Evolutionary conservation across 2,329 filamentous ascomycete genomes (phyloP), one percentile per base, ranked within the genome.

Genomic region (Chalaropsis ovoidea): DNA sequence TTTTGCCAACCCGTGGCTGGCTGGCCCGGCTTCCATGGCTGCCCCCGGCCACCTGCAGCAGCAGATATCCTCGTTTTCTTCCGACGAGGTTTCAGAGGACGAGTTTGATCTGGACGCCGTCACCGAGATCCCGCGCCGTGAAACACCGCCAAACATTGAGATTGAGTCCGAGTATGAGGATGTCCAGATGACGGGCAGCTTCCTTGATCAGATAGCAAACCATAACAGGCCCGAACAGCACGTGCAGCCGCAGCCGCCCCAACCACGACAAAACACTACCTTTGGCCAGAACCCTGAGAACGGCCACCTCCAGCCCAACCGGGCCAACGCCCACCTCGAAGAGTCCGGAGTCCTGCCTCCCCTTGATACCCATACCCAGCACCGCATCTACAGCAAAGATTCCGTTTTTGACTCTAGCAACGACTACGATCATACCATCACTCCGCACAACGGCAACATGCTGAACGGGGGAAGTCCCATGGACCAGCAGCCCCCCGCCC

Each of bases 1-100:
- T 64, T 81, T 89, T 67, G 75, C 76, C 13, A 88, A 94, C 73
- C 77, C 82, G 0, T 97, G 93, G 93, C 79, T 95, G n/a, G 71
- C 71, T 0, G 75, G 73, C 2, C 62, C 68, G 2, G 71, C 68
- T 0, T 70, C 72, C 5, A 69, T 70, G 3, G 72, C n/a, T n/a
- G n/a, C 76, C 5, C 70, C 71, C 4, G 47, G 19, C 0, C 47
- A 11, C 41, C n/a, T 54, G 4, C 49, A 64, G 41, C 35, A 43
- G 13, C 73, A 73, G 17, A 42, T 42, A 17, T 65, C 64, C 5
- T 76, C 76, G 0, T 78, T 82, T 64, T 79, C 81, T 5, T 81
- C 81, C 64, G 81, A 89, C 70, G 86, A 88, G 68, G 79, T 84
- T 1, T 78, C 78, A 3, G 85, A 88, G 61, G 81, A 85, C 54